phyloP scores from a whole-genome alignment of 2,329 filamentous ascomycete species.

The Diatrype stigma region DNA sequence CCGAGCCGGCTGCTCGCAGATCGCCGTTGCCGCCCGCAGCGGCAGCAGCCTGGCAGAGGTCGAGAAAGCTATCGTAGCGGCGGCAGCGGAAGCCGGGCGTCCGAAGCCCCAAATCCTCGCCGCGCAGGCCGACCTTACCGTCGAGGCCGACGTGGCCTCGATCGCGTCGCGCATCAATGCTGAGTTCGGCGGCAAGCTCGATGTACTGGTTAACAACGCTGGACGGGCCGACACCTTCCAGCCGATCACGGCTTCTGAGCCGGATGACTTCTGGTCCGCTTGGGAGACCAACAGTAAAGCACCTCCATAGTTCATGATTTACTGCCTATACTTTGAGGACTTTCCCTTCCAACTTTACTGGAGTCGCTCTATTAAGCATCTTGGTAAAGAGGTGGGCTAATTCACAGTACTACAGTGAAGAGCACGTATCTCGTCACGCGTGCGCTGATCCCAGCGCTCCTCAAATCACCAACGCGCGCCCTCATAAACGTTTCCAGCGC shows the following conservation, averaged over 20 bases:
- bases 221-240: constrained; percentile 28
- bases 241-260: constrained; percentile 11
- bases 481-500: constrained; percentile 37
- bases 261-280: constrained; percentile 11
- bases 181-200: constrained; percentile 16
- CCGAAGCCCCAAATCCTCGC: constrained; percentile 18
- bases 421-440: constrained; percentile 11
- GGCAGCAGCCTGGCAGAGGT: constrained; percentile 35
- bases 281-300: constrained; percentile 10
- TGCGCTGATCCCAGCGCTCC: constrained; percentile 9
- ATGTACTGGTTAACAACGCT: constrained; percentile 33
- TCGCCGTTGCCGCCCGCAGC: constrained; percentile 46
- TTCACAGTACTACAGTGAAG: not conserved
- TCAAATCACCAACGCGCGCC: constrained; percentile 18
- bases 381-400: not conserved
- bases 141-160: constrained; percentile 18
- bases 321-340: too few relatives aligned
- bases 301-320: too few relatives aligned
- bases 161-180: constrained; percentile 17
- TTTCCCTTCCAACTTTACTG: too few relatives aligned
- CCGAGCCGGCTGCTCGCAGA: constrained; percentile 39
- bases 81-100: constrained; percentile 17
- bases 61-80: constrained; percentile 27
- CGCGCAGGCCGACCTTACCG: constrained; percentile 24
- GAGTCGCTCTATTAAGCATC: too few relatives aligned